These are phyloP conservation scores for Diaporthe caulivora DNA, from an alignment of 2,329 filamentous ascomycete species.

Conservation along the genomic window DNA sequence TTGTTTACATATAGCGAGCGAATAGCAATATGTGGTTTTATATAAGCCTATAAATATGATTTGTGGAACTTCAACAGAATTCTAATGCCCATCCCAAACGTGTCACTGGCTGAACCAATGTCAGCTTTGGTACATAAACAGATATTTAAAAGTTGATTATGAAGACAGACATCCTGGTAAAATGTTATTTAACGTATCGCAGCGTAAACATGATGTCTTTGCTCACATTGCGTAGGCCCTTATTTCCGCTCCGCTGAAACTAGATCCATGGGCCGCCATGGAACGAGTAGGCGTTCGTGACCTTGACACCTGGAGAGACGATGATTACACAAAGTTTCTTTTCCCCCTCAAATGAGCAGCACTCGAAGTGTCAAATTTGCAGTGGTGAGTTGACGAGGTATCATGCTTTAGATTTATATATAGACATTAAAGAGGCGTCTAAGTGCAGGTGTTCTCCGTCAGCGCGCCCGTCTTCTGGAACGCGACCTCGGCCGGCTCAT, in stretches of 20 bases:
- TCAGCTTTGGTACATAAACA: no score
- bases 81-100: background rate
- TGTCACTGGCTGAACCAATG: background rate
- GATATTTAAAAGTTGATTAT: no score
- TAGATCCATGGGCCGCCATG: no score
- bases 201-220: no score
- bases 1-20: background rate
- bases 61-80: accelerated
- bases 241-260: no score
- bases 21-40: background rate
- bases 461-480: constrained; percentile 22
- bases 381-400: background rate
- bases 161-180: no score
- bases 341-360: background rate
- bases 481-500: background rate
- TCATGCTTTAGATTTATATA: background rate
- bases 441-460: background rate
- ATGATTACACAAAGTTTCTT: no score
- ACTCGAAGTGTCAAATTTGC: background rate
- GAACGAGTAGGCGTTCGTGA: background rate
- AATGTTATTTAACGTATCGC: no score
- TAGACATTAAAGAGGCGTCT: background rate
- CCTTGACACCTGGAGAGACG: background rate
- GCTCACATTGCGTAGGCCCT: no score
- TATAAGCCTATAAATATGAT: no score